Percentiles rank a stretch among this genome's conserved stretches.
Conservation (phyloP, 2,329 filamentous ascomycete genomes). For the Cordyceps militaris region DNA sequence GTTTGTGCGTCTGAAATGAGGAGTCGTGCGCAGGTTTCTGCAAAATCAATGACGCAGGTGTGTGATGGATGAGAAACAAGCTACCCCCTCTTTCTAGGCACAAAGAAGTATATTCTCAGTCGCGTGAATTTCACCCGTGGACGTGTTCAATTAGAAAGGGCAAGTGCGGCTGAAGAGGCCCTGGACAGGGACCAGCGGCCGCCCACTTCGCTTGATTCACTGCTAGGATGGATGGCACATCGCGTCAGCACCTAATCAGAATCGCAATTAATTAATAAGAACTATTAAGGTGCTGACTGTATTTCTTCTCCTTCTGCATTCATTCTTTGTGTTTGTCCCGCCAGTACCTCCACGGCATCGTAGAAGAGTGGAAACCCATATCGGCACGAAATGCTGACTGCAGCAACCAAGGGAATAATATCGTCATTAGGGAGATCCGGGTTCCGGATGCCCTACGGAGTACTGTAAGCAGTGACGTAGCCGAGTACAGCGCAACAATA, state of each 20-base stretch:
- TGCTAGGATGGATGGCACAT: not conserved
- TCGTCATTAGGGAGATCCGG: not conserved
- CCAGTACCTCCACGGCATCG: not conserved
- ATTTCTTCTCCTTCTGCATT: not conserved
- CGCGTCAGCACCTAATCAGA: slow-evolving; percentile 11
- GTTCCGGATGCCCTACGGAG: slow-evolving; percentile 1
- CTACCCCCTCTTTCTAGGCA: not conserved
- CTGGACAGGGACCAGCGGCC: not conserved
- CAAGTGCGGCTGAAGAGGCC: not conserved
- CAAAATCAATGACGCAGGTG: not conserved
- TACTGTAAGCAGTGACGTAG: not conserved
- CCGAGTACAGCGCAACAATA: too few species aligned
- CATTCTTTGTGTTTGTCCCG: not conserved
- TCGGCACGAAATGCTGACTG: not conserved
- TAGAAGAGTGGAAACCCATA: not conserved
- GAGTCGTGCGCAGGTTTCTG: not conserved
- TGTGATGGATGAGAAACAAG: not conserved
- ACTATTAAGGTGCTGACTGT: slow-evolving; percentile 3
- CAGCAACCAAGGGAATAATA: not conserved
- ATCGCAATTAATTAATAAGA: not conserved
- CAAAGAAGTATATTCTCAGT: not conserved
- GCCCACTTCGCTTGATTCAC: not conserved
- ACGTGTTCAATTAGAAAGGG: not conserved
- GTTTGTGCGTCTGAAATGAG: not conserved
- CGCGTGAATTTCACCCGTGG: not conserved